Evolutionary conservation across 2,329 filamentous ascomycete species (phyloP), one percentile per base, ranked within the genome.

Genomic region (Aureobasidium leucospermi): DNA sequence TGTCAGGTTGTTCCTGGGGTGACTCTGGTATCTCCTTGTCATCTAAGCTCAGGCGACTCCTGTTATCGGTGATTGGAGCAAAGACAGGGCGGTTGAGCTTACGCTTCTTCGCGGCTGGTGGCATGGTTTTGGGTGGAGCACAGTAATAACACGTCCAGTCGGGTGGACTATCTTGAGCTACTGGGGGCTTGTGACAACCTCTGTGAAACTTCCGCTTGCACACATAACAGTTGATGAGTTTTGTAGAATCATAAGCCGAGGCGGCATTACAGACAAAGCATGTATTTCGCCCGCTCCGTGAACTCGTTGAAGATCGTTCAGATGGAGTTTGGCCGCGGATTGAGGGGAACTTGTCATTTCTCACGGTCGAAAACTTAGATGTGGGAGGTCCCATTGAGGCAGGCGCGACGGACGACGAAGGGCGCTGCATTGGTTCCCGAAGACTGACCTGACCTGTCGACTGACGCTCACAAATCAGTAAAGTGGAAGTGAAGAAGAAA

Each of bases 181-280:
- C 28, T 19, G n/a, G 6, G 41, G 69, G 69, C 36, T 62, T 67
- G 53, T 70, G 68, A 58, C 73, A 75, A 16, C 67, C 66, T 39
- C 68, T 65, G 61, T 76, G 74, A 56, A 72, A 76, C 6, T 62
- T 62, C 28, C 68, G 66, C 4, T 59, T 58, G 62, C 74, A 76
- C 4, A 63, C 63, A n/a, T 65, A 61, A 60, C 74, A 75, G 2
- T 53, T 46, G 11, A 72, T 63, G 3, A 75, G 62, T 6, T 65
- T 65, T 47, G 72, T 68, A 19, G 63, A 66, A 11, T 58, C 62
- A 23, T 63, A 65, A 6, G 58, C 64, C 16, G 66, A 63, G 8
- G 55, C 62, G 38, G 64, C 67, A 11, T 65, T 64, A 61, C 74
- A 76, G 4, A 68, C 63, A 29, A 65, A 65, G 61, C 73, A 75